Conservation (phyloP, 2,329 filamentous ascomycete genomes). For the Talaromyces funiculosus region DNA sequence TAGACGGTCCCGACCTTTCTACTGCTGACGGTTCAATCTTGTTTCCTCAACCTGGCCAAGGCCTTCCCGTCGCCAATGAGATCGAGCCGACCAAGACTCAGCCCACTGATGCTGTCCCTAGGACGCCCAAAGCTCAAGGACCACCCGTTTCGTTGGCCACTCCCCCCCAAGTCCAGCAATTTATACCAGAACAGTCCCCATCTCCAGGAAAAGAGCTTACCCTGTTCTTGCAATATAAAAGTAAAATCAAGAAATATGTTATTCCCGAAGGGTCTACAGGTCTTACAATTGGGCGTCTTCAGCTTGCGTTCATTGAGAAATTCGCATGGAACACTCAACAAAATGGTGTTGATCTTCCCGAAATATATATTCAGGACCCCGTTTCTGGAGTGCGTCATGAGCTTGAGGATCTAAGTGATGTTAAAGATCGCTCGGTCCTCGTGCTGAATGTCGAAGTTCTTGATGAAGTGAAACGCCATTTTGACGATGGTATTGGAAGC, state of each 20-base stretch:
- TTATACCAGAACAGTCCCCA: conserved; percentile 54
- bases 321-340: conserved; percentile 98
- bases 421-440: conserved; percentile 92
- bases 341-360: conserved; percentile 84
- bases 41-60: conserved; percentile 40
- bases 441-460: conserved; percentile 88
- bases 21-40: conserved; percentile 53
- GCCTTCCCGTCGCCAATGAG: conserved; percentile 29
- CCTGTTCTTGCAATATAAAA: conserved; percentile 92
- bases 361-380: conserved; percentile 96
- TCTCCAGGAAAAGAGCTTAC: conserved; percentile 79
- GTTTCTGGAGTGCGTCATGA: conserved; percentile 96
- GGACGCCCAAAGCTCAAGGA: conserved; percentile 15
- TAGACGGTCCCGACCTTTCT: conserved; percentile 34
- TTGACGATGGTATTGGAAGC: conserved; percentile 82
- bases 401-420: conserved; percentile 83
- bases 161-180: conserved; percentile 48
- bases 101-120: conserved; percentile 1
- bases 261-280: conserved; percentile 77
- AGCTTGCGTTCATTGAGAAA: conserved; percentile 97
- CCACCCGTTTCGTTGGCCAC: conserved; percentile 26
- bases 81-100: conserved; percentile 30
- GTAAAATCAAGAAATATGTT: conserved; percentile 93
- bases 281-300: conserved; percentile 78
- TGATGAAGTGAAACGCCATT: conserved; percentile 93